Conservation (phyloP, 805 yeast species). For the Lipomyces starkeyi region DNA sequence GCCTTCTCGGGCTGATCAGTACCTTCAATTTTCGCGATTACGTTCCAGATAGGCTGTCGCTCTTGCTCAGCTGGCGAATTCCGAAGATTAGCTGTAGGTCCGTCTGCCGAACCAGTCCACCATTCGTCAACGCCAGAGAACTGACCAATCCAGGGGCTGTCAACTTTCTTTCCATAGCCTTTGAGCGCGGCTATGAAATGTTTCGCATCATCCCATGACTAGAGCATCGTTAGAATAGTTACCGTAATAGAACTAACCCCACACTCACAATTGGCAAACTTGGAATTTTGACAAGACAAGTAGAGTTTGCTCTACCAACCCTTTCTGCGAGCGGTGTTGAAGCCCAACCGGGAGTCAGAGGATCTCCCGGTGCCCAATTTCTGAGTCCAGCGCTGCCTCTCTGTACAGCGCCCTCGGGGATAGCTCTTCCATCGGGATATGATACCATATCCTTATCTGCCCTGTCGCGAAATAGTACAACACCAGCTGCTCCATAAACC, state of each 20-base stretch:
- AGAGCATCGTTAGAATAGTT: neutral
- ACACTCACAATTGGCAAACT: conserved; percentile 60
- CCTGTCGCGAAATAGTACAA: conserved; percentile 71
- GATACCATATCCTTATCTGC: conserved; percentile 58
- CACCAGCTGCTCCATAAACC: conserved; percentile 70
- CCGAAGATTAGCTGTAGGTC: conserved; percentile 25
- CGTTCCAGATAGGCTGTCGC: conserved; percentile 67
- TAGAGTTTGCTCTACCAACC: conserved; percentile 48
- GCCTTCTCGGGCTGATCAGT: conserved; percentile 51
- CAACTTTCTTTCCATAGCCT: conserved; percentile 50
- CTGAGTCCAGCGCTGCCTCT: conserved; percentile 75
- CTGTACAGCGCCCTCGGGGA: conserved; percentile 76
- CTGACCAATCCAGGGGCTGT: conserved; percentile 16
- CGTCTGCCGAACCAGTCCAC: conserved; percentile 30
- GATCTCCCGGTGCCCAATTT: conserved; percentile 73
- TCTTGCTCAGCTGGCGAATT: conserved; percentile 57
- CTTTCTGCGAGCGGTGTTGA: conserved; percentile 52
- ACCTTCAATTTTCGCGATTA: conserved; percentile 67
- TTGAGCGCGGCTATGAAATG: conserved; percentile 50
- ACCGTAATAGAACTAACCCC: neutral
- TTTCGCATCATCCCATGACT: conserved; percentile 70
- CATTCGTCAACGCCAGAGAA: conserved; percentile 45
- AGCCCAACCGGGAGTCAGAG: conserved; percentile 73
- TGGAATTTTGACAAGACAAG: conserved; percentile 71
- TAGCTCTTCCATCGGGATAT: conserved; percentile 77